Evolutionary conservation across 495 filamentous ascomycete species (phyloP), one percentile per base, ranked within the genome.

Genomic region (Penicillium atrosanguineum): DNA sequence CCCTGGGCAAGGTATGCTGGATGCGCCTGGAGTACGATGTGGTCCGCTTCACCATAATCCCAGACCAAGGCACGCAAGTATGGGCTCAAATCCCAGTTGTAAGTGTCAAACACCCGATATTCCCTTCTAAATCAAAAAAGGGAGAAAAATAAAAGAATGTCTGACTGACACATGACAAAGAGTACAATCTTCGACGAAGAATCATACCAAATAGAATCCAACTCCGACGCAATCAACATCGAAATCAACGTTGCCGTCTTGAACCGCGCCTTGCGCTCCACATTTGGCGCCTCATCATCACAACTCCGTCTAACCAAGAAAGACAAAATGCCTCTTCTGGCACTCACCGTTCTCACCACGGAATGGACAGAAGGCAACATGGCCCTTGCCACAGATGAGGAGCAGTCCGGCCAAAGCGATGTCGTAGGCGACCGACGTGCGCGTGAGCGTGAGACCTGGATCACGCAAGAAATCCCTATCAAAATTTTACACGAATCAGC

Each of bases 401-500:
- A 55, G 44, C 46, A 62, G 51, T 12, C 54, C 52, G 11, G 18
- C 49, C 6, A 48, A 43, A 28, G 54, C 44, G 78, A 77, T 15
- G 83, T 70, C 48, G 78, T 78, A 42, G 79, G 78, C 2, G 74
- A 69, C 21, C 60, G 75, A 34, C 58, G 67, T 16, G 60, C 71
- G 5, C 73, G 76, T 23, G 86, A 89, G 53, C 84, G 86, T 58
- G 90, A 96, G 66, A 93, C 90, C 34, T 77, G 90, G 61, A 85
- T 98, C 60, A 96, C 91, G n/a, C 95, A 98, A 63, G 91, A 97
- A 69, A 83, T 97, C 23, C 94, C 95, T n/a, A 84, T 97, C 45
- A 84, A 90, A 5, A 90, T 98, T 4, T 81, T 98, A 5, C 85
- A 87, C 57, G 82, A 88, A 1, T 80, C 83, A 16, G 85, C 83